Base-by-base conservation (phyloP, 148 eudicot species). In the Talinum fruticosum region DNA sequence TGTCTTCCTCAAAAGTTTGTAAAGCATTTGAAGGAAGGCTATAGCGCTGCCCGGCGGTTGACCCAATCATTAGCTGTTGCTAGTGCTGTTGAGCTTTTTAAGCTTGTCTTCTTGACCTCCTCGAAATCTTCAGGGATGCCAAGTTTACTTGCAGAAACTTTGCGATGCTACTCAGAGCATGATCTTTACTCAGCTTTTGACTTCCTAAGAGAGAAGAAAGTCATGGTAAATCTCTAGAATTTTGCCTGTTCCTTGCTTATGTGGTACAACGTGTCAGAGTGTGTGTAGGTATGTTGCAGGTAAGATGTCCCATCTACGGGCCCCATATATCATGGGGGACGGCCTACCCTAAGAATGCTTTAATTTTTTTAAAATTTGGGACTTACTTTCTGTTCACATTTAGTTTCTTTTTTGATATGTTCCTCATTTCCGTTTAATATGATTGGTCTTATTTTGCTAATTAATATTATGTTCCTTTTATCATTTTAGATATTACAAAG, bases 181-280 rank as follows among this genome's bases (percentile, higher is more conserved):
- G 99, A 96, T 84, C 94, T 91, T 74, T 90, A 88, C 88, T 87
- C 97, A 69, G 97, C 99, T 80, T 96, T 93, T 81, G 92, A 86
- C 87, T 93, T 88, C 81, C 91, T 96, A 54, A 90, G 95, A 75
- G 92, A 91, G 83, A 91, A 87, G 75, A 96, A 88, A 84, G 84
- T 91, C 80, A 84, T 93, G 97, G 99, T 96, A 96, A 68, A 36
- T 72, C 54, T 47, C 72, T 32, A 10, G 33, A 30, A 15, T 30
- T 68, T 62, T 79, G 28, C 76, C 59, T 75, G 37, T 65, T 21
- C 69, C 32, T 59, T 29, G 51, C 71, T 71, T 38, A 14, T 35
- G 53, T 18, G 10, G 37, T 71, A 59, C 18, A 28, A 32, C 35
- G 26, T 53, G 28, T 45, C 71, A 19, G 36, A 7, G 41, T 37